Base-by-base conservation (phyloP, 2,329 filamentous ascomycete genomes). In the Pestalotiopsis sp. region DNA sequence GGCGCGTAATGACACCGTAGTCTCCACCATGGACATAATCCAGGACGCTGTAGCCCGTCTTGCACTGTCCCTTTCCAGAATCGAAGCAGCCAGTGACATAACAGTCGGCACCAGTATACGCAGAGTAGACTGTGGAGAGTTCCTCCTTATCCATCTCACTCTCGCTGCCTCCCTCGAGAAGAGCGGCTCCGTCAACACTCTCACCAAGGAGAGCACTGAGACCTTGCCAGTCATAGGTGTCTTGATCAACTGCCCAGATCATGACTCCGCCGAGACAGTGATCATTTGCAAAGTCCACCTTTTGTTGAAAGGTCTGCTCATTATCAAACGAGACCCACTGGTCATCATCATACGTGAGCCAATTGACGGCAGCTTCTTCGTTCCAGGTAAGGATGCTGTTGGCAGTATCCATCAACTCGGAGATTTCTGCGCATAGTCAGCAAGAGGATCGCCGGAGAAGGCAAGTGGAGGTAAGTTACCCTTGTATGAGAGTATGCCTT, bases 241-340 rank as follows among this genome's bases (percentile, higher is more conserved):
- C 73, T 63, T 74, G 73, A 69, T 79, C 76, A 31, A 78, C 69
- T 5, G 78, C 74, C 79, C 78, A 82, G 25, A 81, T 77, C 59
- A 81, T 67, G 3, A 74, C 67, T 31, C 78, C 78, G 9, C 73
- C 71, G 0, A 83, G 70, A 9, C 81, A 78, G 0, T 71, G 64
- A 0, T 72, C 39, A 58, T 79, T 79, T 1, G 80, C 80, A 39
- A 70, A 78, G 4, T 77, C 72, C 0, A 73, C 72, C 70, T 72
- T 82, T 82, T 81, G 81, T n/a, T 82, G 81, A 74, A 86, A 86
- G 12, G 65, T 61, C 13, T 61, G 36, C 25, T 45, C 58, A 12
- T 67, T 57, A 36, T 67, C 65, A 62, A 72, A 80, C 2, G 74
- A 73, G 1, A 80, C 58, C 79, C 78, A 80, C 62, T 80, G 74